These are phyloP conservation scores for Globisporangium ultimum DNA, from an alignment of 352 stramenopile species.

Conservation along the genomic window DNA sequence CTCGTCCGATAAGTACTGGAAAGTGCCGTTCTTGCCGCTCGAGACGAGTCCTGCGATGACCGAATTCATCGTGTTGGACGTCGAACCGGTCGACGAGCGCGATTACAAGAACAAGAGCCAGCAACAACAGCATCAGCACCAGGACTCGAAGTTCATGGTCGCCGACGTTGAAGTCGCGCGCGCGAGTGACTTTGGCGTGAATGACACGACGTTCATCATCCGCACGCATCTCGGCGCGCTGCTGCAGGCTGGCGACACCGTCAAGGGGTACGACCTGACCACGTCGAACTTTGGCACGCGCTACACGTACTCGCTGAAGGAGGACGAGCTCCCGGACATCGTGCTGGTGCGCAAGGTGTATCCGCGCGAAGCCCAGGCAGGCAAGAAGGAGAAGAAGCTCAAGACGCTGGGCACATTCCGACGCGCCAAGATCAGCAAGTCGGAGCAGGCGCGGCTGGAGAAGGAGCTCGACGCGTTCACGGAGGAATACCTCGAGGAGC, in stretches of 20 bases:
- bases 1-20: constrained; percentile 67
- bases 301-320: constrained; percentile 39
- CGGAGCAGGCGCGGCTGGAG: constrained; percentile 41
- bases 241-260: constrained; percentile 56
- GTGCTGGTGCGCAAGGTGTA: constrained; percentile 76
- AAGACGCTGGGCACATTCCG: constrained; percentile 43
- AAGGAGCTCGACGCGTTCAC: constrained; percentile 61
- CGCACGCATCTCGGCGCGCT: constrained; percentile 58
- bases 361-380: constrained; percentile 27
- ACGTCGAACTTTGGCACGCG: constrained; percentile 47
- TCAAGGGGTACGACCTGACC: constrained; percentile 73
- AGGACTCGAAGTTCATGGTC: constrained; percentile 38
- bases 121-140: constrained; percentile 2
- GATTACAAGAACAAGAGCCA: constrained; percentile 7
- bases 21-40: constrained; percentile 55
- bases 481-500: constrained; percentile 57
- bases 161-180: constrained; percentile 70
- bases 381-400: constrained; percentile 40
- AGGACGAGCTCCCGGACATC: constrained; percentile 59
- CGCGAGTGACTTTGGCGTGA: constrained; percentile 72
- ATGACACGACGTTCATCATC: constrained; percentile 71
- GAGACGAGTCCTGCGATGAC: constrained; percentile 55
- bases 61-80: constrained; percentile 72
- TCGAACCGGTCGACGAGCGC: constrained; percentile 38
- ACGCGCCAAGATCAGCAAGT: constrained; percentile 44